Evolutionary conservation across 148 eudicot genomes (phyloP).

Genomic region (Diospyros lotus): DNA sequence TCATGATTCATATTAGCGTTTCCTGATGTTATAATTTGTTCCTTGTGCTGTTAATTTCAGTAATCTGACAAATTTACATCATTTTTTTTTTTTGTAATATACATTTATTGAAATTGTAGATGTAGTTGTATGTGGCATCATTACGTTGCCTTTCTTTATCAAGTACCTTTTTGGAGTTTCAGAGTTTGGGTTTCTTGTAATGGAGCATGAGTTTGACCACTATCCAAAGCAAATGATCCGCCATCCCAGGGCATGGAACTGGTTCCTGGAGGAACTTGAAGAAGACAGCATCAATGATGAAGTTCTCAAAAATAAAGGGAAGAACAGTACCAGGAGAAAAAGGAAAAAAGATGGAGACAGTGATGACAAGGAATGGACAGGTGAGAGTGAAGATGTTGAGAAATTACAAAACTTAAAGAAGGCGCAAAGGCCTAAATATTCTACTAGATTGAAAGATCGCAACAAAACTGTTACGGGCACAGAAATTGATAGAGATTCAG

Average conservation of each 20-base stretch:
- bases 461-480: slow-evolving; percentile 20
- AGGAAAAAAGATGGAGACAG: slow-evolving; percentile 36
- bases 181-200: slow-evolving; percentile 95
- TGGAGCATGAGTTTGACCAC: slow-evolving; percentile 81
- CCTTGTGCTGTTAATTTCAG: background rate
- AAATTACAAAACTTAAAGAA: slow-evolving; percentile 41
- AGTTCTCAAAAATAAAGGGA: slow-evolving; percentile 23
- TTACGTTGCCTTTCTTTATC: background rate
- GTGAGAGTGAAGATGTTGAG: slow-evolving; percentile 66
- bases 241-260: slow-evolving; percentile 61
- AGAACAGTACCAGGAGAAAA: slow-evolving; percentile 33
- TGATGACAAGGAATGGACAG: slow-evolving; percentile 80
- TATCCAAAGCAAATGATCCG: slow-evolving; percentile 62
- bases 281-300: slow-evolving; percentile 53
- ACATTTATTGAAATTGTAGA: background rate
- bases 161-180: slow-evolving; percentile 23
- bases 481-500: slow-evolving; percentile 11
- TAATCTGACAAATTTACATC: background rate
- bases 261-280: slow-evolving; percentile 73
- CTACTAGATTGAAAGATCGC: slow-evolving; percentile 65
- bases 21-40: background rate
- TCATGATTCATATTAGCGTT: background rate
- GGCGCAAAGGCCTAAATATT: slow-evolving; percentile 40
- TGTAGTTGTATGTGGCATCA: background rate
- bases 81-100: background rate